phyloP scores from a whole-genome alignment of 2,329 filamentous ascomycete genomes.

The Aplosporella prunicola region DNA sequence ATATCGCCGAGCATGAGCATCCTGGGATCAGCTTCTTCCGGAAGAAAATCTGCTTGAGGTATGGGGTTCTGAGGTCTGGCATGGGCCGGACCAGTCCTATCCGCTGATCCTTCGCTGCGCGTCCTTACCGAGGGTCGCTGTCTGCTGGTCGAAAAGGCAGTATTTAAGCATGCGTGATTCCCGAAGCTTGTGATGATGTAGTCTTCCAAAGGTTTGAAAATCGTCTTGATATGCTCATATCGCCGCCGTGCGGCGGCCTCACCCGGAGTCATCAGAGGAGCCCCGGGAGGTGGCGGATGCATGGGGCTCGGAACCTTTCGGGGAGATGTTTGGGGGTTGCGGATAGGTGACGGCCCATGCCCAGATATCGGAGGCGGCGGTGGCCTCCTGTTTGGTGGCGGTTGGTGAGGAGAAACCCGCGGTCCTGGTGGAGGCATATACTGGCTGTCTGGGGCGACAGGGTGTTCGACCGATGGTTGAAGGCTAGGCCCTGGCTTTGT shows the following conservation, averaged over 20 bases:
- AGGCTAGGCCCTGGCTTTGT: not conserved
- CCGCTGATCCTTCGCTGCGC: slow-evolving; percentile 38
- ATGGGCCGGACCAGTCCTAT: too few relatives aligned
- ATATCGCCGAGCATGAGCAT: slow-evolving; percentile 64
- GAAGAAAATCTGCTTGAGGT: not conserved
- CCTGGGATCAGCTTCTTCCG: slow-evolving; percentile 52
- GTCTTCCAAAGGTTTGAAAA: slow-evolving; percentile 70
- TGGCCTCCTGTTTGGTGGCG: slow-evolving; percentile 2
- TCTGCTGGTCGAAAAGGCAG: slow-evolving; percentile 56
- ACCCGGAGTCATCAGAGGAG: slow-evolving; percentile 15
- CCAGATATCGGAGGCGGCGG: slow-evolving; percentile 4
- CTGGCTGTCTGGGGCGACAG: too few relatives aligned
- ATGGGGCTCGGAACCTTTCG: too few relatives aligned
- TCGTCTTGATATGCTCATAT: slow-evolving; percentile 39
- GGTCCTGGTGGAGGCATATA: not conserved
- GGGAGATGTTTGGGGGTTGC: too few relatives aligned
- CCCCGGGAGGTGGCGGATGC: slow-evolving; percentile 2
- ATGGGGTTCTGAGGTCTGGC: not conserved
- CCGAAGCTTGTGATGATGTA: slow-evolving; percentile 63
- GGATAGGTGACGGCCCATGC: slow-evolving; percentile 4
- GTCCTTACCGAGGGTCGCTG: slow-evolving; percentile 28
- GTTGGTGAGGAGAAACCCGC: not conserved
- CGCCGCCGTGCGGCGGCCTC: slow-evolving; percentile 20
- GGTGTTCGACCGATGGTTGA: slow-evolving; percentile 3
- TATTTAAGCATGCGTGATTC: slow-evolving; percentile 63